Evolutionary conservation across 192 early-diverging fungal genomes (phyloP).

Genomic region (Jimgerdemannia lactiflua): DNA sequence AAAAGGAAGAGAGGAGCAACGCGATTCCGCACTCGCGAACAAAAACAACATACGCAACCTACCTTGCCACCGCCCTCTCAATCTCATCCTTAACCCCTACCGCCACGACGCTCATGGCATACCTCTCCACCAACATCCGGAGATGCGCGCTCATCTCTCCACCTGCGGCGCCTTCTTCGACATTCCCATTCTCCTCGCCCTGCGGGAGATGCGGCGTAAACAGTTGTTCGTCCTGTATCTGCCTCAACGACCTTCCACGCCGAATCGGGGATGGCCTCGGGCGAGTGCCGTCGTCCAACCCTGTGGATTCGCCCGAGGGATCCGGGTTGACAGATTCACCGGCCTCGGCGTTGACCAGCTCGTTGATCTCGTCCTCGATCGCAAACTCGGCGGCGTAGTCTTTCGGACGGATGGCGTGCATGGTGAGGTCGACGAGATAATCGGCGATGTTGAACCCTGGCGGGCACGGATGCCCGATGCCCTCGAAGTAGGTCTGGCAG

Average conservation of each 20-base stretch:
- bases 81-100: slow-evolving; percentile 31
- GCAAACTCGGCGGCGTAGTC: background rate
- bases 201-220: slow-evolving; percentile 9
- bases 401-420: slow-evolving; percentile 40
- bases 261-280: background rate
- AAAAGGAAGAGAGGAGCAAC: background rate
- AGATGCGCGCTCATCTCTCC: slow-evolving; percentile 30
- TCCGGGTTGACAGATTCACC: background rate
- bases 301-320: background rate
- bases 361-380: background rate
- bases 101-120: slow-evolving; percentile 31
- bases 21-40: background rate
- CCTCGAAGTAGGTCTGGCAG: slow-evolving; percentile 69
- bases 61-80: slow-evolving; percentile 16
- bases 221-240: slow-evolving; percentile 12
- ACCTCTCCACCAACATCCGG: slow-evolving; percentile 24
- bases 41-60: slow-evolving; percentile 1
- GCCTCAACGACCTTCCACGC: slow-evolving; percentile 3
- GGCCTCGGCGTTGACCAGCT: background rate
- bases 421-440: slow-evolving; percentile 70
- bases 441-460: slow-evolving; percentile 92
- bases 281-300: background rate
- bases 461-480: slow-evolving; percentile 80
- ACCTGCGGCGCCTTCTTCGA: slow-evolving; percentile 12
- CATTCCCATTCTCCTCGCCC: background rate